Evolutionary conservation across 208 protist species (phyloP), one percentile per base, ranked within the genome.

Genomic region (Leishmania braziliensis): DNA sequence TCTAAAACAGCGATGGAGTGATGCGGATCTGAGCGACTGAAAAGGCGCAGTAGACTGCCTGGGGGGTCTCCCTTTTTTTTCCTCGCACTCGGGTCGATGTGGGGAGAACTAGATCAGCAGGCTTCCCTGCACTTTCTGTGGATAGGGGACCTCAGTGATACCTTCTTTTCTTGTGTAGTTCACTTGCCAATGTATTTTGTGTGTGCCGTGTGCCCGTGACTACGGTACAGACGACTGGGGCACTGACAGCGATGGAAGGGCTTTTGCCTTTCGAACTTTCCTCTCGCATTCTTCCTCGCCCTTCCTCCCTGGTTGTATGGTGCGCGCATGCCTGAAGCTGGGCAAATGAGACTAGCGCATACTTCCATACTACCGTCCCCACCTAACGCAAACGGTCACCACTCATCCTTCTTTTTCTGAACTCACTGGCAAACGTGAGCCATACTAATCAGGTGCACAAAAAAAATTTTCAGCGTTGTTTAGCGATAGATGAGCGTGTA

Each of bases 401-500:
- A 29, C 23, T 54, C 29, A 29, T 4, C 23, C 46, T 53, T 51
- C 5, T 73, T 26, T 26, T 53, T 54, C 8, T 9, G 26, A 73
- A 29, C 26, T 3, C n/a, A 9, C 9, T 26, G 39, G 23, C 48
- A 2, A 5, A 23, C 20, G 4, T 48, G 20, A 73, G 72, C 72
- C 33, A 62, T 33, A 48, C 51, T 26, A 20, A 29, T 0, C 69
- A 53, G 10, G 10, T 14, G 20, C 39, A 73, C 39, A 29, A 1
- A 18, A 4, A 0, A 43, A 0, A 18, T 46, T 53, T n/a, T 14
- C 39, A 16, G 69, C 5, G 6, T 14, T 29, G 18, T 26, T 20
- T 53, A 23, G 26, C 3, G 33, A n/a, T 16, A 53, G 5, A 86
- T 86, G 82, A 79, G 73, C 20, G 46, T n/a, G 2, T 48, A 18